Evolutionary conservation across 1,284 basidiomycete genomes (phyloP), one percentile per base, ranked within the genome.

Genomic region (Austropuccinia psidii): DNA sequence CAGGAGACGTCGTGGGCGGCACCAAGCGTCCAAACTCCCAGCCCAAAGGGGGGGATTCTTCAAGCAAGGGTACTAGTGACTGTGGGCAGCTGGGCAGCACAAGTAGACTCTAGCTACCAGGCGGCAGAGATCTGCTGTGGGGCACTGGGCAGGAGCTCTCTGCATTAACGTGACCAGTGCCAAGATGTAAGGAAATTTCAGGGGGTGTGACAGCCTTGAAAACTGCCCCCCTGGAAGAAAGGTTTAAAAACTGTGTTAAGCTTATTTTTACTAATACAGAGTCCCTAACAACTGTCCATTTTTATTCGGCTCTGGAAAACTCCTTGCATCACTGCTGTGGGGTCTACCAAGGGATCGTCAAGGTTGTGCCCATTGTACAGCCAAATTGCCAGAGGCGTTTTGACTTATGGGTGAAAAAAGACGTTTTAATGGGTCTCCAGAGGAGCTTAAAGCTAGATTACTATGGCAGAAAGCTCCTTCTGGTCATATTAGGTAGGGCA

Each of bases 401-500:
- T 62, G 60, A 62, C n/a, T 6, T 62, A 5, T 62, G 60, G 60
- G 24, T 62, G 4, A 62, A 62, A 45, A 11, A 62, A 43, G 41
- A 21, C 19, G 27, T 31, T 21, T 4, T 43, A 13, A 27, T 43
- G 15, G 60, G 41, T 6, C 39, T 62, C n/a, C 41, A 45, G 33
- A 27, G 5, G 31, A 29, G 24, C 8, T 29, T 62, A 8, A 21
- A 29, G 17, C 35, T 62, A 6, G 60, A 62, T 27, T 62, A 27
- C 17, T 24, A n/a, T 7, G 33, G 60, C 6, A 2, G 41, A 21
- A 19, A 43, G n/a, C n/a, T n/a, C n/a, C n/a, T n/a, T n/a, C n/a
- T n/a, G n/a, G n/a, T n/a, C n/a, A n/a, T n/a, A n/a, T n/a, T n/a
- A n/a, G n/a, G n/a, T n/a, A n/a, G n/a, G n/a, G n/a, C n/a, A n/a